A percentile compares a stretch with the other conserved stretches of the same genome.
These are phyloP conservation scores for Talaromyces sp. DNA, from an alignment of 2,329 filamentous ascomycete species.

Conservation along the genomic window DNA sequence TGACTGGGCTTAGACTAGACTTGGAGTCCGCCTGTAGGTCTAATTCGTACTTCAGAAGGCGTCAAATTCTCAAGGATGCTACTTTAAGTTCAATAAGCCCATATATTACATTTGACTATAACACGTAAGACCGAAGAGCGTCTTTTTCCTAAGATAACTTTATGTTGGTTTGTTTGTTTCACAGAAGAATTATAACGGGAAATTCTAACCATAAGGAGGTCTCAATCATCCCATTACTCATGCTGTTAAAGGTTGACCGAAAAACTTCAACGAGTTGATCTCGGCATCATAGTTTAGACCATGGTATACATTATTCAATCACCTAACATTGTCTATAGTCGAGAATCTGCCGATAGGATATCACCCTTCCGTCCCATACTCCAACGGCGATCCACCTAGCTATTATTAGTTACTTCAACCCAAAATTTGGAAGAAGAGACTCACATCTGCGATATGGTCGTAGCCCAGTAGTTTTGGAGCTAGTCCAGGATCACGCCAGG, in stretches of 20 bases:
- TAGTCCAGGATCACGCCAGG: constrained; percentile 43
- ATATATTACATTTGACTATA: neutral
- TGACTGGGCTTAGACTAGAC: neutral
- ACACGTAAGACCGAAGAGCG: neutral
- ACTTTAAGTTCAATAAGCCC: neutral
- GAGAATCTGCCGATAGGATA: neutral
- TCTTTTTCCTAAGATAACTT: no score
- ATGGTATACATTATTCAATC: neutral
- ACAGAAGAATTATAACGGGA: neutral
- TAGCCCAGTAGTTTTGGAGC: constrained; percentile 42
- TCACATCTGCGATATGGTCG: constrained; percentile 38
- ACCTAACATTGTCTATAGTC: neutral
- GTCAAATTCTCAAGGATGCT: neutral
- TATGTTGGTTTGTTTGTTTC: neutral
- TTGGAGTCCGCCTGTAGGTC: neutral
- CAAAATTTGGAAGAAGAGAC: constrained; percentile 13
- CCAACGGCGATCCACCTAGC: constrained; percentile 2
- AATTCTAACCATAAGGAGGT: neutral
- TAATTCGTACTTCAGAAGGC: neutral
- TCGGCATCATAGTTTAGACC: neutral
- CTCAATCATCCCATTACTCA: neutral
- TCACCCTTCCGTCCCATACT: neutral
- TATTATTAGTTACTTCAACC: neutral
- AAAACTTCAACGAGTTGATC: neutral
- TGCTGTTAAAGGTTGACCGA: neutral